These are phyloP conservation scores for Mycena polygramma DNA, from an alignment of 768 basidiomycete genomes.

Conservation along the genomic window DNA sequence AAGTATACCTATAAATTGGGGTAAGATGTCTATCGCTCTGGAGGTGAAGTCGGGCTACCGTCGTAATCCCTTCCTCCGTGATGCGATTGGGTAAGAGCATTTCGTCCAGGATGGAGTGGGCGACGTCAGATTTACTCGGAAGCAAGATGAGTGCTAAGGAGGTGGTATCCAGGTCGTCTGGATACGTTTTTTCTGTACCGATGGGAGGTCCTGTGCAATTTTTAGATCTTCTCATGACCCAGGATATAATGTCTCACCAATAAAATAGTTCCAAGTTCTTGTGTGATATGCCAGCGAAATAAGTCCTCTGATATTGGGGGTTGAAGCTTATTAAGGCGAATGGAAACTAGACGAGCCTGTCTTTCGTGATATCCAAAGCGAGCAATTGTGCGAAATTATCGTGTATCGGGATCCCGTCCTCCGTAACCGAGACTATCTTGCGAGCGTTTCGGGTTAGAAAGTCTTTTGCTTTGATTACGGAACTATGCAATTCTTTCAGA, in stretches of 20 bases:
- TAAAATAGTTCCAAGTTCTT: conserved; percentile 4
- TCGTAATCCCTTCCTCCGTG: neutral
- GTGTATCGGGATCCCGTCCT: neutral
- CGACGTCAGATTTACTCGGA: neutral
- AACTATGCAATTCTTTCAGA: too few species aligned
- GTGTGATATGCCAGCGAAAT: neutral
- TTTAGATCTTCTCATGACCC: neutral
- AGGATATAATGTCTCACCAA: neutral
- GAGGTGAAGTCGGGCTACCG: neutral
- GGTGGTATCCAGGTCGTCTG: conserved; percentile 2
- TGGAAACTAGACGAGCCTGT: neutral
- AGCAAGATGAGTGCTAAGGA: neutral
- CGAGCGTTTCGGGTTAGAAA: neutral
- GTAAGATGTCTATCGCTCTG: neutral
- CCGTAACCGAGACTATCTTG: neutral
- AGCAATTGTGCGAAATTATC: neutral
- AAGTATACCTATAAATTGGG: conserved; percentile 4
- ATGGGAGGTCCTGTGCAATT: neutral
- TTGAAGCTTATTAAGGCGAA: neutral
- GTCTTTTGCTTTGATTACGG: neutral
- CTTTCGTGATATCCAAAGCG: neutral
- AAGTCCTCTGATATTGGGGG: neutral
- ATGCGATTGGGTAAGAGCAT: neutral
- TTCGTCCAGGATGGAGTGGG: neutral
- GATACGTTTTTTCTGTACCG: neutral